Evolutionary conservation across 2,329 filamentous ascomycete genomes (phyloP), one percentile per base, ranked within the genome.

Genomic region (Diaporthe aspalathi): DNA sequence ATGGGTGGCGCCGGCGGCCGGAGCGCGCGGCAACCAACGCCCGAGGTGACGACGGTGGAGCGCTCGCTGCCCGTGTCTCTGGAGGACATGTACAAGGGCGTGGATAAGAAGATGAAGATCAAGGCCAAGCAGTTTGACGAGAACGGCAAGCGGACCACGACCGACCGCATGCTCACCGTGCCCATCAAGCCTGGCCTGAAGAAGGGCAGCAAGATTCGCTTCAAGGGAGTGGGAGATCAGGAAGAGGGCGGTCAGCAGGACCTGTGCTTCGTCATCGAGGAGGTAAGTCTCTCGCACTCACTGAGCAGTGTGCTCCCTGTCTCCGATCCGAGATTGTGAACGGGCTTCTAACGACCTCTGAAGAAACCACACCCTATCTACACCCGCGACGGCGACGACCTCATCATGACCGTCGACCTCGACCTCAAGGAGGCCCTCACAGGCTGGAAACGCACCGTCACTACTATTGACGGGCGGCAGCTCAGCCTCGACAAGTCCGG

Each of bases 171-270:
- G 22, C 85, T 99, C 38, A 94, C 97, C 79, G 95, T 98, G 67
- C 94, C 94, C 57, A 97, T 99, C 84, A 98, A 98, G 84, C 91
- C 94, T 7, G 96, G 96, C 72, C 84, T 98, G 82, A 98, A 98
- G 84, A 95, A 97, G 77, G 96, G 96, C 38, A 97, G 94, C 78
- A 99, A 98, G 87, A 97, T 99, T 83, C 98, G 98, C 83, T 99
- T 97, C 80, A 93, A 93, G 79, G 94, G 95, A 52, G 95, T 99
- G n/a, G 96, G 96, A 14, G 96, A 99, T 81, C 95, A 98, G 81
- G 94, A 97, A 73, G 96, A 98, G 79, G 96, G 96, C 52, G 95
- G 95, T 17, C 93, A 94, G 72, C 96, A 99, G 81, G 96, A 99
- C 82, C 83, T 99, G 67, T 95, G 98, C 81, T 97, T 99, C 77